These are phyloP conservation scores for Naegleria fowleri DNA, from an alignment of 208 protist species.

Conservation along the genomic window DNA sequence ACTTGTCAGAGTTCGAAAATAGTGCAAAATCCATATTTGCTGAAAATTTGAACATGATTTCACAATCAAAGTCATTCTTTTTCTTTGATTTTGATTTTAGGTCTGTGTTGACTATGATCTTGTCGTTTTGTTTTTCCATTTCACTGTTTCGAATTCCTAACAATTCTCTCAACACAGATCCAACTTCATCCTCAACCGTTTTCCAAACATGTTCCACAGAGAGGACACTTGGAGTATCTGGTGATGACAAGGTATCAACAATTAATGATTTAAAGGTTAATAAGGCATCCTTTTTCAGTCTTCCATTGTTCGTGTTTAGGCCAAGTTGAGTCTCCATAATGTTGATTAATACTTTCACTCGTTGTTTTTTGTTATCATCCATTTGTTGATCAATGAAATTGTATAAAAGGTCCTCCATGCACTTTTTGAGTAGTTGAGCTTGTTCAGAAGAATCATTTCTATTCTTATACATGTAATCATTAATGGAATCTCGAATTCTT, in stretches of 20 bases:
- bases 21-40: not conserved
- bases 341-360: not conserved
- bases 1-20: not conserved
- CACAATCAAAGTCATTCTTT: not conserved
- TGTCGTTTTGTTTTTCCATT: not conserved
- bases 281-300: not conserved
- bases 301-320: not conserved
- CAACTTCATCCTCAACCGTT: slow-evolving; percentile 6
- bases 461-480: not conserved
- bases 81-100: not conserved
- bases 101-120: not conserved
- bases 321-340: not conserved
- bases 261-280: not conserved
- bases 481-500: not conserved
- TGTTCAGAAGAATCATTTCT: not conserved
- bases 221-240: not conserved
- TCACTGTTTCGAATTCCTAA: not conserved
- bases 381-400: not conserved
- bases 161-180: not conserved
- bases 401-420: not conserved
- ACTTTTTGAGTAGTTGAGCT: not conserved
- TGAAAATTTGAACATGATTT: not conserved
- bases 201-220: slow-evolving; percentile 9
- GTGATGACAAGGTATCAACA: not conserved
- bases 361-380: not conserved